Base-by-base conservation (phyloP, 768 basidiomycete species). In the Hericium erinaceus region DNA sequence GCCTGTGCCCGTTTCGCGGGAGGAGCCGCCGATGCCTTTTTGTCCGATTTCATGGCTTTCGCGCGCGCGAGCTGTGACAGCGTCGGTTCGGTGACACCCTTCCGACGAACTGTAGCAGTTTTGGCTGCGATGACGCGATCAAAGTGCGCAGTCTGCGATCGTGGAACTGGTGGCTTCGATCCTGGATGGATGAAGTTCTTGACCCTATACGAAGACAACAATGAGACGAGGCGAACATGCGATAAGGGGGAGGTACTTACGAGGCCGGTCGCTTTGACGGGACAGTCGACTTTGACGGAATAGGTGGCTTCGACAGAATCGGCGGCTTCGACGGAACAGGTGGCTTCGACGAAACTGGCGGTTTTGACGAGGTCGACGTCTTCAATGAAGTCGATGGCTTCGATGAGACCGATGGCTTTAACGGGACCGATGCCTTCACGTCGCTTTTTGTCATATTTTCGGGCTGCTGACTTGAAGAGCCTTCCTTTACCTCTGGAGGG, bases 1-100 rank as follows among this genome's bases (percentile, higher is more conserved):
- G 24, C 49, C 15, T 24, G 49, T 10, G 49, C 49, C 49, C 11
- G 10, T 8, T 20, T 51, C 16, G 49, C 33, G 9, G 28, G 26
- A 18, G 52, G 26, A 15, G 40, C 13, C 13, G 18, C 39, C 10
- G 50, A 24, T 18, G 33, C 33, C 51, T 48, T 57, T 41, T 59
- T 58, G 26, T 63, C 62, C 20, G 54, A 44, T 15, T 46, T 48
- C 16, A 56, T 39, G 2, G 62, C 62, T 50, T 64, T 64, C 52
- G 55, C 59, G 39, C 64, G 64, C 8, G 62, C 52, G 8, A 64
- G 53, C 40, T 64, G 64, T 2, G 64, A 64, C 7, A 64, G 58
- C 15, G 64, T 64, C 11, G 64, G 64, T 44, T 63, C 57, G 18
- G 49, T 64, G 33, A 61, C 26, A 10, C 60, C 64, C 16, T 63